Conservation (phyloP, 202 grass and related monocot genomes). For the Eragrostis tef region DNA sequence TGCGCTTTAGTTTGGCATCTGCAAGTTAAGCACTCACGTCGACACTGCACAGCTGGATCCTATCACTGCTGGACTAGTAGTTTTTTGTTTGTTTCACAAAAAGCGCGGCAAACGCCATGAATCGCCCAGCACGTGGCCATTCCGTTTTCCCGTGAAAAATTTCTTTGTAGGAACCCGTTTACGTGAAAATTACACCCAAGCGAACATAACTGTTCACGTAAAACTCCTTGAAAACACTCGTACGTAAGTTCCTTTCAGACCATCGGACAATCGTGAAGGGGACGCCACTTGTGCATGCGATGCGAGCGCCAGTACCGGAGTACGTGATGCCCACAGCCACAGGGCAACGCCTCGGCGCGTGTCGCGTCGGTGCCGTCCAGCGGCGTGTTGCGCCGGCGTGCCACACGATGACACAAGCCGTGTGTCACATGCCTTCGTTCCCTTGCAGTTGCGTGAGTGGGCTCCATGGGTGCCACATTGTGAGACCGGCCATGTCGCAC, state of each 20-base stretch:
- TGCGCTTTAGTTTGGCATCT: not conserved
- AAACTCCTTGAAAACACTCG: too few relatives aligned
- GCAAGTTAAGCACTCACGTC: not conserved
- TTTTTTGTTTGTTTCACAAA: too few relatives aligned
- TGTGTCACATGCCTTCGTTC: not conserved
- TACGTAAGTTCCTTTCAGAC: too few relatives aligned
- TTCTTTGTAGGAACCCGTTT: too few relatives aligned
- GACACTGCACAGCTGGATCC: not conserved
- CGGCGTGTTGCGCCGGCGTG: not conserved
- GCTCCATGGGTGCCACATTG: constrained; percentile 2
- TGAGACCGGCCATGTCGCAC: not conserved
- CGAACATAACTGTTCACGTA: too few relatives aligned
- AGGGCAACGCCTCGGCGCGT: not conserved
- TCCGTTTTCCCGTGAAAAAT: too few relatives aligned
- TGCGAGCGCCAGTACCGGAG: not conserved
- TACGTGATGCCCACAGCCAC: not conserved
- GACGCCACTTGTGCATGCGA: too few relatives aligned
- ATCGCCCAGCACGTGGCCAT: too few relatives aligned
- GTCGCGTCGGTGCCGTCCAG: constrained; percentile 27
- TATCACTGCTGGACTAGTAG: not conserved
- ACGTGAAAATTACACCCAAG: too few relatives aligned
- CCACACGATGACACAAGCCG: not conserved
- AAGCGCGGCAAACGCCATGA: not conserved
- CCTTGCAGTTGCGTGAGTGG: not conserved
- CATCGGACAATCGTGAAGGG: too few relatives aligned